These are phyloP conservation scores for Tylopilus felleus DNA, from an alignment of 768 basidiomycete species.

Conservation along the genomic window DNA sequence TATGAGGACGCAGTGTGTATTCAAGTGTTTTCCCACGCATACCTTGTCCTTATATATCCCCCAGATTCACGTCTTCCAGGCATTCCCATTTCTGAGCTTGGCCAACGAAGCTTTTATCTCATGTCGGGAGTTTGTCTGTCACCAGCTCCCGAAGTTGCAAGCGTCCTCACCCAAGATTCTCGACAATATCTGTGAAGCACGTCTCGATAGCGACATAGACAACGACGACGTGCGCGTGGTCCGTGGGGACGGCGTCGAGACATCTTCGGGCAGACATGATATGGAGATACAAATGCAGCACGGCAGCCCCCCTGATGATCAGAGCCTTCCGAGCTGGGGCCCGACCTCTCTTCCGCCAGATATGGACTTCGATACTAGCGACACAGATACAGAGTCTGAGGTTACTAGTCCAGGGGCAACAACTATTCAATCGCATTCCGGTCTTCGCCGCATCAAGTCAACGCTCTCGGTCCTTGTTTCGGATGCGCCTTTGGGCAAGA, in stretches of 20 bases:
- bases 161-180: conserved; percentile 50
- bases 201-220: conserved; percentile 67
- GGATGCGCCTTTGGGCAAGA: conserved; percentile 15
- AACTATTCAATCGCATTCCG: conserved; percentile 13
- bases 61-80: conserved; percentile 89
- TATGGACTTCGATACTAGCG: conserved; percentile 1
- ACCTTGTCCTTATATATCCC: not conserved
- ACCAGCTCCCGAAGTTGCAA: conserved; percentile 53
- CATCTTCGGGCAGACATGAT: conserved; percentile 37
- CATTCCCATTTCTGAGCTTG: conserved; percentile 73
- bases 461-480: conserved; percentile 26
- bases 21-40: not conserved
- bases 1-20: conserved; percentile 84
- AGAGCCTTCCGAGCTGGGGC: conserved; percentile 55
- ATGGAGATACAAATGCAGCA: conserved; percentile 37
- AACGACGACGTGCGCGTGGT: conserved; percentile 66
- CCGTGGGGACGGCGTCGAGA: conserved; percentile 68
- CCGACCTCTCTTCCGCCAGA: conserved; percentile 10
- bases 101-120: conserved; percentile 66
- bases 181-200: conserved; percentile 51
- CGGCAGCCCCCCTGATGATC: conserved; percentile 27
- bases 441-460: conserved; percentile 31
- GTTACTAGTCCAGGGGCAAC: conserved; percentile 5
- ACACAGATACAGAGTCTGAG: conserved; percentile 2
- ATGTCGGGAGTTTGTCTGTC: conserved; percentile 65